phyloP scores from a whole-genome alignment of 2,329 filamentous ascomycete species.

The Nemania abortiva region DNA sequence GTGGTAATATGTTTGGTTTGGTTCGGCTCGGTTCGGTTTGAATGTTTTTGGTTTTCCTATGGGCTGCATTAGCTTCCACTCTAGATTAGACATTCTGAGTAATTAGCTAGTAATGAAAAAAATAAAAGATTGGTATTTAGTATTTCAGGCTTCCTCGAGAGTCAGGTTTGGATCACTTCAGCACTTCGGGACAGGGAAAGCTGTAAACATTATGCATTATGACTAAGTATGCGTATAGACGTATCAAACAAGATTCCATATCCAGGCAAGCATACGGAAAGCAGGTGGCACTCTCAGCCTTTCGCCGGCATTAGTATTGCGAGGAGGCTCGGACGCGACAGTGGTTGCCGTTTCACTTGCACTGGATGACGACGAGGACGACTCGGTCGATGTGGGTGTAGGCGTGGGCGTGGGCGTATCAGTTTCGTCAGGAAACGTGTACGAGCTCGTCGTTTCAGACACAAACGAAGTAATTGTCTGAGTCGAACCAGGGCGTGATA shows the following conservation, averaged over 20 bases:
- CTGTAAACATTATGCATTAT: neutral
- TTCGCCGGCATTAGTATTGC: neutral
- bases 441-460: constrained; percentile 6
- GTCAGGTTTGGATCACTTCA: neutral
- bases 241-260: neutral
- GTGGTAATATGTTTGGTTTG: constrained; percentile 30
- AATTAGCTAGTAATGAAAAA: constrained; percentile 21
- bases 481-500: neutral
- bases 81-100: constrained; percentile 25
- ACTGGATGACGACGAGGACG: neutral
- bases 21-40: constrained; percentile 11
- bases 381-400: neutral
- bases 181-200: neutral
- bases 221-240: neutral
- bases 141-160: neutral
- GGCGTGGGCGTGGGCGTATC: neutral
- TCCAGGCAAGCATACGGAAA: constrained; percentile 16
- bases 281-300: constrained; percentile 2
- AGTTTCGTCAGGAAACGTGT: constrained; percentile 7
- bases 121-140: constrained; percentile 3
- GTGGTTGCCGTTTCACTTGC: neutral
- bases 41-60: constrained; percentile 3
- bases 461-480: neutral
- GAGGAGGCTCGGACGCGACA: neutral
- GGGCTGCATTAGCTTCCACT: neutral